phyloP scores from a whole-genome alignment of 2,329 filamentous ascomycete genomes.

The Cladophialophora carrionii region DNA sequence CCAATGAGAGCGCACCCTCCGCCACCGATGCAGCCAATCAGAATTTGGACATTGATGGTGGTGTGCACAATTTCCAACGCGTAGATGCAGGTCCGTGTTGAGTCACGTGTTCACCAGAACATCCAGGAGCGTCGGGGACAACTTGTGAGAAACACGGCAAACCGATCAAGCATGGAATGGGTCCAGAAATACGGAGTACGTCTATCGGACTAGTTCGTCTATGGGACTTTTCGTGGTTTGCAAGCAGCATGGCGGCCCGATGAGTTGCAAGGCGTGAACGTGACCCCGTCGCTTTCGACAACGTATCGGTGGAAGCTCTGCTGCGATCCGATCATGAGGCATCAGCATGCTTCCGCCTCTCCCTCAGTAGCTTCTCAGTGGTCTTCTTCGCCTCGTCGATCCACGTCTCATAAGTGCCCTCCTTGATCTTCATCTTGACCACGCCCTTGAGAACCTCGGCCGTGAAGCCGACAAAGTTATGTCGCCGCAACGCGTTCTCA shows the following conservation, averaged over 20 bases:
- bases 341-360: slow-evolving; percentile 27
- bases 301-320: background rate
- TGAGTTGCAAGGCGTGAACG: background rate
- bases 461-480: slow-evolving; percentile 96
- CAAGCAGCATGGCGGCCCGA: background rate
- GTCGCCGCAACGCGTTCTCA: slow-evolving; percentile 87
- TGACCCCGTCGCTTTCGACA: background rate
- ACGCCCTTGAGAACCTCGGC: slow-evolving; percentile 88
- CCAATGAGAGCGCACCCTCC: slow-evolving; percentile 7
- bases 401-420: slow-evolving; percentile 75
- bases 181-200: background rate
- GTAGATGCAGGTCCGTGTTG: background rate
- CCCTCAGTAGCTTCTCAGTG: slow-evolving; percentile 48
- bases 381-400: slow-evolving; percentile 68
- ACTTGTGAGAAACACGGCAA: background rate
- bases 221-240: background rate
- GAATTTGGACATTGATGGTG: background rate
- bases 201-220: background rate
- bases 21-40: slow-evolving; percentile 1
- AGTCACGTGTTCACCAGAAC: background rate
- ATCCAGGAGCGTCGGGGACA: background rate
- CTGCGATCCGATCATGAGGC: background rate
- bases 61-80: background rate
- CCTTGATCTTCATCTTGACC: slow-evolving; percentile 70
- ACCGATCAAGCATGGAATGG: background rate